Base-by-base conservation (phyloP, 306 rosid species). In the Acmispon strigosus region DNA sequence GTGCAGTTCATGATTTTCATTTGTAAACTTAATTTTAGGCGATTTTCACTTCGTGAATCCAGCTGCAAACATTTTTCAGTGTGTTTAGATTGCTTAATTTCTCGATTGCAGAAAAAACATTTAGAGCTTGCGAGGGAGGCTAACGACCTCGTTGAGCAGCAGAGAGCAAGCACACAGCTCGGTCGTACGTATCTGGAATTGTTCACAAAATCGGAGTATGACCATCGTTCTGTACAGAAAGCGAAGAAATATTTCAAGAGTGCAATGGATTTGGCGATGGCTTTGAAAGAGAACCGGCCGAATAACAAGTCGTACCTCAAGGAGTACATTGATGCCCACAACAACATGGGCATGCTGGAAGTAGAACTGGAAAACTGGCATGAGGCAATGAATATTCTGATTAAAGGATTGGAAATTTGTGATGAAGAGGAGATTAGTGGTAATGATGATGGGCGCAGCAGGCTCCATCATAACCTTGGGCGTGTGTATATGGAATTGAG, bases 381-480 rank as follows among this genome's bases (percentile, higher is more conserved):
- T 2, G 92, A 84, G 69, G 97, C 98, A 15, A 20, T 50, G 78
- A 83, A 84, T 62, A 81, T 81, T 49, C 58, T 94, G 12, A 72
- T 22, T 3, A 56, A 37, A 77, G 96, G 95, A 47, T 64, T 94
- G 58, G 59, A 80, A 57, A 90, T 90, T 73, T 94, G 98, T 20
- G 76, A 86, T 0, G 92, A 90, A 75, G 98, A 94, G 76, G 98
- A 94, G 86, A 80, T 90, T 29, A 51, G 62, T n/a, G 84, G 77
- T 76, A 56, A 66, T 18, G 87, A 94, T 36, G 96, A 82, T 48
- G 86, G 84, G 13, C 90, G 97, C 18, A 94, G 86, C 66, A 86
- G 98, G 86, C 92, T 94, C 29, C 95, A 89, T 78, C 97, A 94
- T 84, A 87, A 88, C 82, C 96, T 94, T 68, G 98, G 98, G 54